A percentile compares a stretch with the other conserved stretches of the same genome.
Conservation (phyloP, 148 eudicot species). For the Silene uniflora region DNA sequence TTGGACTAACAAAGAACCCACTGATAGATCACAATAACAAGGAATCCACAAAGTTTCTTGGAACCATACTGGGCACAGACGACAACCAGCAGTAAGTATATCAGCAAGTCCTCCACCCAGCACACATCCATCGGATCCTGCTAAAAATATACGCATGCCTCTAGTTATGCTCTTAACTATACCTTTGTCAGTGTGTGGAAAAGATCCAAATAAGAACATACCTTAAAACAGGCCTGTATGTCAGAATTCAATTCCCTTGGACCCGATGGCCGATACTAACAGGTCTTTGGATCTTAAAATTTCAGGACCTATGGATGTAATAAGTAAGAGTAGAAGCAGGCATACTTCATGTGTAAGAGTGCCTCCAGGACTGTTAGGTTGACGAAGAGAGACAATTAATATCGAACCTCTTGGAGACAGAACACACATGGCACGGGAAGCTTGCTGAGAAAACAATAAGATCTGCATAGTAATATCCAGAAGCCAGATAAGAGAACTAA, state of each 20-base stretch:
- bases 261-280: no score
- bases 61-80: slow-evolving; percentile 71
- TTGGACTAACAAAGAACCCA: no score
- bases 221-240: slow-evolving; percentile 80
- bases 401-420: slow-evolving; percentile 81
- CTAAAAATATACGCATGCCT: slow-evolving; percentile 81
- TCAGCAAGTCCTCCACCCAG: slow-evolving; percentile 88
- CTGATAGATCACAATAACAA: no score
- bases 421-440: slow-evolving; percentile 73
- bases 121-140: slow-evolving; percentile 86
- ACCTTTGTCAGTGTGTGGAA: slow-evolving; percentile 64
- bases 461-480: no score
- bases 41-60: background rate
- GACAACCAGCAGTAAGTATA: slow-evolving; percentile 69
- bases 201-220: slow-evolving; percentile 78
- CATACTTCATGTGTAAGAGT: slow-evolving; percentile 83
- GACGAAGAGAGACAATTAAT: slow-evolving; percentile 84
- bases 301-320: no score
- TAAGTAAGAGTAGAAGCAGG: background rate
- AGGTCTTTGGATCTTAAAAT: no score
- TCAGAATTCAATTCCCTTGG: no score
- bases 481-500: no score
- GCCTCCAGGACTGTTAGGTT: slow-evolving; percentile 74
- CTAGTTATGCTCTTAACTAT: slow-evolving; percentile 72
- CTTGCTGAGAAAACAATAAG: no score